phyloP scores from a whole-genome alignment of 2,329 filamentous ascomycete genomes.

The Fusarium sp. region DNA sequence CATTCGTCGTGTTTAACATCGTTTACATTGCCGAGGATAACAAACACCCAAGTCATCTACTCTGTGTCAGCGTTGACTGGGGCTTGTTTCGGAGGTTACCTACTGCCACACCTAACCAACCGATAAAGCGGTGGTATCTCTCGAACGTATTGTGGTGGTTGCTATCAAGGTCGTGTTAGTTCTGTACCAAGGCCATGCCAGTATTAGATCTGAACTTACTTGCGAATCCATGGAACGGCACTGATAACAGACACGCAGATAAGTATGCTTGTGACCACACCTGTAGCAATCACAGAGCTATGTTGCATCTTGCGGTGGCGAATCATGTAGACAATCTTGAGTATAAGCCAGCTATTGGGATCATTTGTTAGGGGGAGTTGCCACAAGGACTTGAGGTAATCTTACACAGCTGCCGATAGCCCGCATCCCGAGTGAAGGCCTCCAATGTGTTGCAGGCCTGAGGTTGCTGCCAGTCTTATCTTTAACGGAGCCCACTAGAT shows the following conservation, averaged over 20 bases:
- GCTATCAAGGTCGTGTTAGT: not conserved
- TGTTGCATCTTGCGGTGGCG: not conserved
- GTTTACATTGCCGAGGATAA: not conserved
- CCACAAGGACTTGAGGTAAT: rapidly evolving
- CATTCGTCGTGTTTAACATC: not conserved
- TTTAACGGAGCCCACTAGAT: not conserved
- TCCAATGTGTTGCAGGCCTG: slow-evolving; percentile 6
- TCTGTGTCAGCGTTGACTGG: not conserved
- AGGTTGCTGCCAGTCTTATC: not conserved
- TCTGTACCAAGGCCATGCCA: not conserved
- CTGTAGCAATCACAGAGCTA: not conserved
- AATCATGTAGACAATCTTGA: slow-evolving; percentile 1
- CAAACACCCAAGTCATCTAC: slow-evolving; percentile 4
- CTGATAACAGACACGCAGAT: not conserved
- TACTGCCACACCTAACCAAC: not conserved
- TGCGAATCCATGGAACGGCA: slow-evolving; percentile 6
- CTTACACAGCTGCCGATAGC: not conserved
- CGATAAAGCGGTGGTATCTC: not conserved
- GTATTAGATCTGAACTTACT: not conserved
- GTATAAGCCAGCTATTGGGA: not conserved
- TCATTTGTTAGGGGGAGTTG: rapidly evolving
- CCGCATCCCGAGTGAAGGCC: slow-evolving; percentile 2
- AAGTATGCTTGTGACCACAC: not conserved
- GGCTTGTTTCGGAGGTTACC: rapidly evolving
- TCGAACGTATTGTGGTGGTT: slow-evolving; percentile 11